These are phyloP conservation scores for Leccinum fallax DNA, from an alignment of 1,284 basidiomycete genomes.

Conservation along the genomic window DNA sequence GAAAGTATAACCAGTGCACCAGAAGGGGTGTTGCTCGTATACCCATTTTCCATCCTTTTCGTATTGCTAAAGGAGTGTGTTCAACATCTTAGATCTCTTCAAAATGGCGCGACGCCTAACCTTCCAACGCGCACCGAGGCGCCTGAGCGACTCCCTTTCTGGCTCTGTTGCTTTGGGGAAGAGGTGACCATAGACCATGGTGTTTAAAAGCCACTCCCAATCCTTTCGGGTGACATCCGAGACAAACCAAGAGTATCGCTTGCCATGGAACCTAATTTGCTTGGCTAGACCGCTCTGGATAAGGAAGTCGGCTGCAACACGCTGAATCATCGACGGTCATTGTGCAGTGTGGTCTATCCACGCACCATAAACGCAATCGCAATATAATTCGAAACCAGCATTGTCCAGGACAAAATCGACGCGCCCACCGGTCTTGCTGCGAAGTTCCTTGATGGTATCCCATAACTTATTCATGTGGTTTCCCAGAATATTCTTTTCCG, in stretches of 20 bases:
- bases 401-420: conserved; percentile 92
- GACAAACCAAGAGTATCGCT: conserved; percentile 90
- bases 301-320: conserved; percentile 76
- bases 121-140: conserved; percentile 91
- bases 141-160: conserved; percentile 81
- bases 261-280: conserved; percentile 91
- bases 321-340: conserved; percentile 9
- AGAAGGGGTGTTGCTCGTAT: conserved; percentile 97
- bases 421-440: conserved; percentile 73
- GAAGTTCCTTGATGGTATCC: conserved; percentile 77
- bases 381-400: conserved; percentile 94
- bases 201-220: conserved; percentile 93
- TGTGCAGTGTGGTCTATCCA: conserved; percentile 3
- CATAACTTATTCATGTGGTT: conserved; percentile 83
- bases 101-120: conserved; percentile 36
- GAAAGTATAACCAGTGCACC: conserved; percentile 94
- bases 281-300: conserved; percentile 89
- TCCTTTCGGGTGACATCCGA: conserved; percentile 97
- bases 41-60: conserved; percentile 93
- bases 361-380: conserved; percentile 92
- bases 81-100: conserved; percentile 12
- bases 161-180: conserved; percentile 81
- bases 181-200: conserved; percentile 85
- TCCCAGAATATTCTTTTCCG: conserved; percentile 94
- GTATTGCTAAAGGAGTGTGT: conserved; percentile 63